Evolutionary conservation across 2,329 filamentous ascomycete genomes (phyloP), one percentile per base, ranked within the genome.

Genomic region (Colletotrichum incanum): DNA sequence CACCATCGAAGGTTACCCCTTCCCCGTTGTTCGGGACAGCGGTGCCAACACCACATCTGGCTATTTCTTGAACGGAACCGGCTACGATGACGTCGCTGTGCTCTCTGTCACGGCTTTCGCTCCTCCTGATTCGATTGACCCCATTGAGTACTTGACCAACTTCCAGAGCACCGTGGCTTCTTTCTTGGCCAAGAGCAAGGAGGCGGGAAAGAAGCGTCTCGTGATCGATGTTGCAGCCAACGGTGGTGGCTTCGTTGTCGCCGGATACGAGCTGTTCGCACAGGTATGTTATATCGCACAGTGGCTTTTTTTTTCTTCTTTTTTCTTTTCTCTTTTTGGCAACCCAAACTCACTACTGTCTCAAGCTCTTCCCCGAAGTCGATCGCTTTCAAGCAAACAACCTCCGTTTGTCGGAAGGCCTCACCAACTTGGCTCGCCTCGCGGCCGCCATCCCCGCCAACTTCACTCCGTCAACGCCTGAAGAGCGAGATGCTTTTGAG

Each of bases 211-310:
- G 80, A 90, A 85, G 56, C 90, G 89, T 78, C 84, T 92, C 0
- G 86, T 92, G 14, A 82, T 92, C 39, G 90, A 92, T 74, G 79
- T 92, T 7, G 85, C 84, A 4, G 84, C 84, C 58, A 92, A 92
- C 74, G 87, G 85, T 2, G 90, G 90, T 52, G 90, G 90, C 31
- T 85, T 84, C 18, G 87, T 92, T 55, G 77, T 90, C 9, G 84
- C 88, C n/a, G 90, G 88, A 20, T 90, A 90, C 74, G 90, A 91
- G 76, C 83, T 92, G 34, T 91, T 92, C 81, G 87, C 88, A 65
- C 81, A 87, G 77, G 71, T 73, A 23, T 23, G 71, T 65, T 2
- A 3, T 20, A 82, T 91, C 0, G 88, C 89, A 2, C 20, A n/a
- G 28, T 5, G 31, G 16, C 11, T 18, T 80, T 84, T 84, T 5